Evolutionary conservation across 805 yeast genomes (phyloP).

Genomic region (Ogataea glucozyma): DNA sequence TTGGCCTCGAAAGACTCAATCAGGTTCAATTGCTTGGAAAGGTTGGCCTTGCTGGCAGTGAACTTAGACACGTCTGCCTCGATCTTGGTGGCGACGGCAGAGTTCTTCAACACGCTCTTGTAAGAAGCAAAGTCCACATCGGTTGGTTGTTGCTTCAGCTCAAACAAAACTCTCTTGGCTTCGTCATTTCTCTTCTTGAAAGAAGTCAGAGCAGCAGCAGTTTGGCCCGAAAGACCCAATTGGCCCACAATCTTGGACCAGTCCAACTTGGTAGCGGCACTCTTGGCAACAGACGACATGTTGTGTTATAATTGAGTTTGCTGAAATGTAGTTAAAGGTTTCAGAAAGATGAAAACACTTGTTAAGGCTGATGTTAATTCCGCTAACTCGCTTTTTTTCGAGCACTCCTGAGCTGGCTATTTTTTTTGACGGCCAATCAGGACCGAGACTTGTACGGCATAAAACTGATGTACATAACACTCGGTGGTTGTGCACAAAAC

Average conservation of each 20-base stretch:
- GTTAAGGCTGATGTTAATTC: slow-evolving; percentile 1
- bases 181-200: slow-evolving; percentile 99
- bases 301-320: slow-evolving; percentile 5
- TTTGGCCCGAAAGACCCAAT: slow-evolving; percentile 88
- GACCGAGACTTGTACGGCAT: slow-evolving; percentile 8
- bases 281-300: slow-evolving; percentile 40
- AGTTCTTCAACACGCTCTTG: slow-evolving; percentile 79
- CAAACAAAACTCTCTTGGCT: slow-evolving; percentile 80
- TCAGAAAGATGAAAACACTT: slow-evolving; percentile 1
- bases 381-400: slow-evolving; percentile 10
- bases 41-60: slow-evolving; percentile 84
- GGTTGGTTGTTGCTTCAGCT: slow-evolving; percentile 70
- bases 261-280: slow-evolving; percentile 85
- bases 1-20: slow-evolving; percentile 92
- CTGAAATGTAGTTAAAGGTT: neutral
- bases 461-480: too few species aligned
- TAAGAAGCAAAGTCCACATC: slow-evolving; percentile 80
- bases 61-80: slow-evolving; percentile 74
- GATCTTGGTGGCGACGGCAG: slow-evolving; percentile 73
- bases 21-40: slow-evolving; percentile 85
- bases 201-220: slow-evolving; percentile 83
- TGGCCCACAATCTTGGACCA: slow-evolving; percentile 90
- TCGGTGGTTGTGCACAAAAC: too few species aligned
- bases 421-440: slow-evolving; percentile 17
- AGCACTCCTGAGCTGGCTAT: slow-evolving; percentile 11